Base-by-base conservation (phyloP, 768 basidiomycete genomes). In the Leccinum boreale region DNA sequence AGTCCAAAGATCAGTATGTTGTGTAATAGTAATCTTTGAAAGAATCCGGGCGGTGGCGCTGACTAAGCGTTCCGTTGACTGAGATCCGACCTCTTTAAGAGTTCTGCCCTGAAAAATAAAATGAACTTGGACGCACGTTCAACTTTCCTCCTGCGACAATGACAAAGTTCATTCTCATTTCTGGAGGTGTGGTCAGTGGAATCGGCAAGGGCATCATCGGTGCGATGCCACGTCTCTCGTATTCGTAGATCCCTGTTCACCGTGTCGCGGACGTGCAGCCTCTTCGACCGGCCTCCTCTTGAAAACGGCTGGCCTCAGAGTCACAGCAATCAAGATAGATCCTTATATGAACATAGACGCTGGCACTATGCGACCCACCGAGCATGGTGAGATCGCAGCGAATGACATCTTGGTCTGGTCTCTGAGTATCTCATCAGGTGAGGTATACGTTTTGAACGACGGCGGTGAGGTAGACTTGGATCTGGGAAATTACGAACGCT, bases 261-360 rank as follows among this genome's bases (percentile, higher is more conserved):
- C 11, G 19, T 19, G n/a, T 62, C 29, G 59, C 24, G 55, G 64
- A 50, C 48, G 36, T 60, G 42, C 70, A 98, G 96, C 96, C 63
- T 98, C 96, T 26, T 98, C 95, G 51, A 98, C 96, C 5, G 96
- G 96, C 58, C 79, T 98, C 52, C 82, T 98, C 52, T 81, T 99
- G 71, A 98, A 98, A 77, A 98, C 92, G 46, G 86, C 89, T 36
- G 96, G 96, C 49, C 81, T 97, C 59, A 97, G 94, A 77, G 96
- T 98, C 65, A 99, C 96, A 8, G 92, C 96, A 11, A 98, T 99
- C 81, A 99, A 99, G 78, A 98, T 99, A 67, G 96, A 99, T 72
- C 96, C 96, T 14, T 99, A 99, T 67, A 98, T 99, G 96, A 99
- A 99, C 77, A 98, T 99, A 66, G 96, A 99, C 81, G 96, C 96